phyloP scores from a whole-genome alignment of 768 basidiomycete genomes.

The Wakefieldia striispora region DNA sequence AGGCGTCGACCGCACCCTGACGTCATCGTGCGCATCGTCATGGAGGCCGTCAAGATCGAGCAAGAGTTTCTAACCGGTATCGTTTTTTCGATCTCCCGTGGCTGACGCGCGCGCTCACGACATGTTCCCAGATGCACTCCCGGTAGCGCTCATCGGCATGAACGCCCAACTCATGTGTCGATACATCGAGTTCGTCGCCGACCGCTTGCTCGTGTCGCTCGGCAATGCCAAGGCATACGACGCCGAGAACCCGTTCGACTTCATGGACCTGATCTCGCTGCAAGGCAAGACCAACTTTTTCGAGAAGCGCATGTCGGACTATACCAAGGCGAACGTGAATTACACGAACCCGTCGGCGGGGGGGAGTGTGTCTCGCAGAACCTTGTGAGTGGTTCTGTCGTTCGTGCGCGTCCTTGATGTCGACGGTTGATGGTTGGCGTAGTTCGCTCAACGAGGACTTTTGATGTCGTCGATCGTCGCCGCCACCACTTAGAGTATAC shows the following conservation, averaged over 20 bases:
- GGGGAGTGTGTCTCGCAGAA: conserved; percentile 6
- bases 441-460: conserved; percentile 21
- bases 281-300: conserved; percentile 97
- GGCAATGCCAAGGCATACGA: conserved; percentile 79
- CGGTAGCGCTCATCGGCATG: conserved; percentile 87
- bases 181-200: conserved; percentile 90
- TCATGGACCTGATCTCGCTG: conserved; percentile 92
- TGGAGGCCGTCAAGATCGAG: conserved; percentile 80
- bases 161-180: conserved; percentile 82
- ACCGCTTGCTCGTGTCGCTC: conserved; percentile 81
- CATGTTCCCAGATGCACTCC: conserved; percentile 72
- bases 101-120: neutral
- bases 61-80: conserved; percentile 78
- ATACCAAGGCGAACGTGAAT: conserved; percentile 60
- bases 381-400: conserved; percentile 34
- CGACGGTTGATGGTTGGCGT: neutral
- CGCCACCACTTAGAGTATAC: no score
- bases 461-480: neutral
- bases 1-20: conserved; percentile 76
- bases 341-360: conserved; percentile 9
- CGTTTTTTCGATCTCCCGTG: conserved; percentile 11
- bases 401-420: neutral
- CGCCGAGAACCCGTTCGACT: conserved; percentile 79
- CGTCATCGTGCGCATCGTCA: conserved; percentile 67
- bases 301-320: conserved; percentile 87